phyloP scores from a whole-genome alignment of 495 filamentous ascomycete genomes.

The Penicillium ochrochloron region DNA sequence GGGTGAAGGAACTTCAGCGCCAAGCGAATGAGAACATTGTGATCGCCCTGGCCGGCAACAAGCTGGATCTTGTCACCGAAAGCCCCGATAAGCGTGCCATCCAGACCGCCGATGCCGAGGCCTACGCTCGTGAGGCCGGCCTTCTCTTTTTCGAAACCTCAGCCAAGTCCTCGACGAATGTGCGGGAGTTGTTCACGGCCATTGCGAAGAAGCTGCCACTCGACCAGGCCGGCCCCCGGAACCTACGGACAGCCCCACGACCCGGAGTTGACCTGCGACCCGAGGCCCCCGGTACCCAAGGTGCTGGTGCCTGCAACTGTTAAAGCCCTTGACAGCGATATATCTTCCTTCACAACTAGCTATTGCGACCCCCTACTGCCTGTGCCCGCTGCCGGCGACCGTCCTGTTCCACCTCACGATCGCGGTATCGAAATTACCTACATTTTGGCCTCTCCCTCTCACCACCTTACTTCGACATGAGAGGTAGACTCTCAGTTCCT shows the following conservation, averaged over 20 bases:
- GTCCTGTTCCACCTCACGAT: conserved; percentile 3
- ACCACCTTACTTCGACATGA: conserved; percentile 17
- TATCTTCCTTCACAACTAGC: conserved; percentile 4
- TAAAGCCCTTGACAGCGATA: conserved; percentile 40
- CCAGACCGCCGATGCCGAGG: conserved; percentile 83
- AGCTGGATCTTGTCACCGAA: conserved; percentile 89
- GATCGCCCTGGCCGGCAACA: conserved; percentile 97
- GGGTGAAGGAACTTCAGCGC: conserved; percentile 98
- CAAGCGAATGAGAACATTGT: conserved; percentile 99
- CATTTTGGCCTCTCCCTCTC: conserved; percentile 12
- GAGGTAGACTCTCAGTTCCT: conserved; percentile 23
- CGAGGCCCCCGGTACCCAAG: conserved; percentile 76
- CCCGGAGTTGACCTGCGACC: conserved; percentile 81
- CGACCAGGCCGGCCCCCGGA: conserved; percentile 88
- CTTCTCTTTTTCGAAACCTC: conserved; percentile 97
- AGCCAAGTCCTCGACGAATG: conserved; percentile 95
- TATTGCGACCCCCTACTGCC: background rate
- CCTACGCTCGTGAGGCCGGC: conserved; percentile 90
- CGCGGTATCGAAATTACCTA: background rate
- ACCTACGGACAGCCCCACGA: conserved; percentile 73
- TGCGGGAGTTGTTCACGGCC: conserved; percentile 93
- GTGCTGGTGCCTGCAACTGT: conserved; percentile 75
- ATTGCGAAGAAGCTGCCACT: conserved; percentile 97
- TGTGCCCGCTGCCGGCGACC: background rate
- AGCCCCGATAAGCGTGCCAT: conserved; percentile 94